Conservation (phyloP, 495 filamentous ascomycete species). For the Aspergillus nidulans region DNA sequence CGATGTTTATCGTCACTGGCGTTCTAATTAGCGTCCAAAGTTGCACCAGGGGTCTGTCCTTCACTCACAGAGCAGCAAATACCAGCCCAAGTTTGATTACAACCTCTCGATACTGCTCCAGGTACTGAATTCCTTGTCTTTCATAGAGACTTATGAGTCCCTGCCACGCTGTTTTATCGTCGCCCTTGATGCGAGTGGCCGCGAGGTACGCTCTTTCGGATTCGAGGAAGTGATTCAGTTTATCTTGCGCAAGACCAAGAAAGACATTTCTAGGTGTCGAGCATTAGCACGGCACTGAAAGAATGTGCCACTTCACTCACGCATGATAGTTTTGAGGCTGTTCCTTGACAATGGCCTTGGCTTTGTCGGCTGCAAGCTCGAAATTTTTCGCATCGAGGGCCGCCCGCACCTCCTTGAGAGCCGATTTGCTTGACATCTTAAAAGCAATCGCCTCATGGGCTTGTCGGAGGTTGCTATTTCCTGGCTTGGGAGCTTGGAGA, state of each 20-base stretch:
- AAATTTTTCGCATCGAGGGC: conserved; percentile 79
- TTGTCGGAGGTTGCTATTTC: conserved; percentile 7
- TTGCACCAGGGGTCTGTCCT: neutral
- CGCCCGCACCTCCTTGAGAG: conserved; percentile 76
- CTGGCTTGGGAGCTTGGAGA: conserved; percentile 1
- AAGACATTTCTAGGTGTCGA: conserved; percentile 61
- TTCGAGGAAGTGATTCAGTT: conserved; percentile 62
- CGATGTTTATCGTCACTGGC: conserved; percentile 58
- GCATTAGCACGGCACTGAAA: neutral
- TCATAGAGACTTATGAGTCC: conserved; percentile 86
- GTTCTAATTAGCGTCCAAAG: conserved; percentile 12
- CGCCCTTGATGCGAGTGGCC: conserved; percentile 60
- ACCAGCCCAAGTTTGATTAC: conserved; percentile 69
- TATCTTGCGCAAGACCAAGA: conserved; percentile 74
- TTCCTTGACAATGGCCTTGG: conserved; percentile 58
- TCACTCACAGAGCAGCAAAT: conserved; percentile 60
- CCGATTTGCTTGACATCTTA: conserved; percentile 63
- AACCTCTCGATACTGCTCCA: conserved; percentile 70
- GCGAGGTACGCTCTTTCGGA: conserved; percentile 71
- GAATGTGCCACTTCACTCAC: conserved; percentile 39
- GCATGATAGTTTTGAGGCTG: conserved; percentile 81
- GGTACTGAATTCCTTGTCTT: conserved; percentile 59
- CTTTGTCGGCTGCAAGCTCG: conserved; percentile 63
- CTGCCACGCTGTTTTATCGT: conserved; percentile 76
- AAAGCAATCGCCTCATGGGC: conserved; percentile 18